Evolutionary conservation across 1,284 basidiomycete genomes (phyloP).

Genomic region (Polyporus tsugae): DNA sequence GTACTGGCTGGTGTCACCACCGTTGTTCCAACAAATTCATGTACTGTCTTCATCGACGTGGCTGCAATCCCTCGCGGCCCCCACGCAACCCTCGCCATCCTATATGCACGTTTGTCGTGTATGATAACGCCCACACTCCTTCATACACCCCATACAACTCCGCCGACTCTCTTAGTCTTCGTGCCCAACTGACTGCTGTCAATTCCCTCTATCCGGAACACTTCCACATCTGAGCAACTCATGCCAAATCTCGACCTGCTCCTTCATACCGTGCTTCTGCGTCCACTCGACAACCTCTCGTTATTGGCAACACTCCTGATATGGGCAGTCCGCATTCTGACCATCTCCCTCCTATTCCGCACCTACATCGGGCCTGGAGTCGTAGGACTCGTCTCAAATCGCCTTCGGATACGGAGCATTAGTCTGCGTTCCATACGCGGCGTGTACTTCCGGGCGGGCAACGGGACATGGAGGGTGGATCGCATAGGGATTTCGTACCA

Average conservation of each 20-base stretch:
- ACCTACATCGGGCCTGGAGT: constrained; percentile 72
- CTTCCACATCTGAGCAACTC: background rate
- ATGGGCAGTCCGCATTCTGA: constrained; percentile 56
- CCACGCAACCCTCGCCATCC: constrained; percentile 7
- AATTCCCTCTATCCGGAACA: background rate
- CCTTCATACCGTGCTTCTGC: constrained; percentile 38
- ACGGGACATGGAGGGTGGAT: constrained; percentile 64
- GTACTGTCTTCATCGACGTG: constrained; percentile 20
- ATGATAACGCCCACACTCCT: constrained; percentile 27
- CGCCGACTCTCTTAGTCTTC: background rate
- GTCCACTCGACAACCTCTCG: constrained; percentile 35
- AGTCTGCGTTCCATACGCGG: constrained; percentile 81
- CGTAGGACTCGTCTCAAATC: constrained; percentile 63
- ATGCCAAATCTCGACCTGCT: constrained; percentile 31
- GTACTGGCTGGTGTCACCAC: constrained; percentile 9
- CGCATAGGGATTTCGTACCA: constrained; percentile 69
- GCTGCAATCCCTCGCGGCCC: constrained; percentile 13
- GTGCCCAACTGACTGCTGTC: background rate
- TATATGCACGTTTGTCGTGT: constrained; percentile 20
- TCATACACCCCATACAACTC: constrained; percentile 12
- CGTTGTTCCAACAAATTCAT: constrained; percentile 19
- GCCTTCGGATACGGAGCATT: constrained; percentile 71
- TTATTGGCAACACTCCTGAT: constrained; percentile 52
- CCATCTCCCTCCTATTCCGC: constrained; percentile 64
- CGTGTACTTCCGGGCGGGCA: constrained; percentile 67